Base-by-base conservation (phyloP, 495 filamentous ascomycete species). In the Geopyxis carbonaria region DNA sequence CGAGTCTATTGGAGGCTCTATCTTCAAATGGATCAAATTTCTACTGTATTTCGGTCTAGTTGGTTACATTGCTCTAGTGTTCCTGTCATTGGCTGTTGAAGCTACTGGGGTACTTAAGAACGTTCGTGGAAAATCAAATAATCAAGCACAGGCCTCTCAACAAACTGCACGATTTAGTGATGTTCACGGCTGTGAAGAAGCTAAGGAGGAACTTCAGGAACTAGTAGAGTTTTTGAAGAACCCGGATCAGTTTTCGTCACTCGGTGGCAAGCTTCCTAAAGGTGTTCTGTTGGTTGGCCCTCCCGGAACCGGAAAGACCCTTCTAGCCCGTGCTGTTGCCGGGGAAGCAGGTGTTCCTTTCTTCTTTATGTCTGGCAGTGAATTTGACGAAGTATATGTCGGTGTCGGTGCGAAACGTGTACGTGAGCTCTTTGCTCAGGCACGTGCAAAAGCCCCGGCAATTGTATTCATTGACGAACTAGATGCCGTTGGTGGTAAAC, bases 401-500 rank as follows among this genome's bases (percentile, higher is more conserved):
- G 89, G 89, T 50, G 91, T 97, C 38, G 89, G 89, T 50, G 89
- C 89, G 33, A 95, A 95, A 65, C 82, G 89, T 55, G 89, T 97
- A 30, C 82, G 89, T 31, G 89, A 97, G 41, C 71, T 97, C n/a
- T 97, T 97, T 62, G 64, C 63, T 34, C 73, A 78, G 32, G 89
- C 89, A 34, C 84, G 87, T 48, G 61, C 67, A 19, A 97, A 95
- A 59, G 72, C 87, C 2, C 89, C 89, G 13, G 80, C 89, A 13
- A 97, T 97, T 59, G 80, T 97, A 39, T 97, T 97, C 63, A 97
- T 97, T 46, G 89, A 97, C 57, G 89, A 97, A 57, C 61, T 97
- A 30, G 89, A 97, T 61, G 89, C 89, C 22, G 87, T 97, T 47
- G 89, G 89, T 48, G 83, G 83, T 23, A 87, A 87, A 60, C 73